Base-by-base conservation (phyloP, 345 rosid genomes). In the Ceriops tagal region DNA sequence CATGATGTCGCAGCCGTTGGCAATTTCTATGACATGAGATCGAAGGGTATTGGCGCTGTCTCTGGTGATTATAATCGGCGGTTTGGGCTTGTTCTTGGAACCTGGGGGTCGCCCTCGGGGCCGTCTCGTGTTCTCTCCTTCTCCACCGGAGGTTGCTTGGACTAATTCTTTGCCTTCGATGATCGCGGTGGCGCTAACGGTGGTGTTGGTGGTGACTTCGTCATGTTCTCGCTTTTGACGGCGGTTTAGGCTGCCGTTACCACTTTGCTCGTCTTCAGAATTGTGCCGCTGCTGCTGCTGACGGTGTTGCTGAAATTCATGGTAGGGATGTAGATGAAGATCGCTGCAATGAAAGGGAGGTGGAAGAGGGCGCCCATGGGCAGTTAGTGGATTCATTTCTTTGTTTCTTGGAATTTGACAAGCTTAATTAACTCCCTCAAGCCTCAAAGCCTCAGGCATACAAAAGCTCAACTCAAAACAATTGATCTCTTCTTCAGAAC, bases 21-120 rank as follows among this genome's bases (percentile, higher is more conserved):
- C 96, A 58, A 93, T 77, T 81, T 93, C 98, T 87, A 93, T 85
- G 58, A 91, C 90, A 72, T 93, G 98, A 67, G 97, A 89, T 39
- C 93, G 89, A 77, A 93, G 97, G 61, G 97, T 93, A 72, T 93
- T 93, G 69, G 98, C 92, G 75, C 98, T 93, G 72, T 93, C 98
- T 32, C 98, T 76, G 46, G 98, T 93, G 62, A 93, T 85, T 77
- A 93, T 91, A 78, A 93, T 88, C 0, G 98, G 98, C 8, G 98
- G 98, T 75, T 86, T 91, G 1, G 97, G 91, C 80, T 86, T 93
- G 83, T 90, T 90, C 73, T 90, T 92, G 46, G 98, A 92, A 5
- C 98, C 98, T 0, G 98, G 75, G 3, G 96, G 97, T 51, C 98
- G 77, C 28, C 97, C 97, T 62, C 97, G 81, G 9, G 97, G 91